Conservation (phyloP, 495 filamentous ascomycete genomes). For the Podospora appendiculata region DNA sequence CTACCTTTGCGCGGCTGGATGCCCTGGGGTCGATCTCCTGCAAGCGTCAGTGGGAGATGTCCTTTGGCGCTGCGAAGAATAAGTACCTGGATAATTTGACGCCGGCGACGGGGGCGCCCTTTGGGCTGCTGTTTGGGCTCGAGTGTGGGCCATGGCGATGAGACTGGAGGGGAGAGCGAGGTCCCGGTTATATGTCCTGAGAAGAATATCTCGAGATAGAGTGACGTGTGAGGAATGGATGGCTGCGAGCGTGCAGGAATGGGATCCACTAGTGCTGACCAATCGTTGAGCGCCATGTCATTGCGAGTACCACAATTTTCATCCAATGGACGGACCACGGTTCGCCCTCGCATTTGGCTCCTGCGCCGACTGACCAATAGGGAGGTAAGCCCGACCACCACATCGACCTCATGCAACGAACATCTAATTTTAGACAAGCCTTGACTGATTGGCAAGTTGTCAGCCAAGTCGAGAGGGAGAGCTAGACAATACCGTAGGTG, state of each 20-base stretch:
- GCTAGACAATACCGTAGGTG: no score
- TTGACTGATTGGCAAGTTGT: no score
- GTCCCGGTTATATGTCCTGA: conserved; percentile 7
- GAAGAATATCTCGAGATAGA: conserved; percentile 6
- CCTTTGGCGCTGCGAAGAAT: conserved; percentile 14
- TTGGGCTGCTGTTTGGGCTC: conserved; percentile 9
- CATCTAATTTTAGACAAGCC: no score
- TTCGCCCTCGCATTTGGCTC: conserved; percentile 3
- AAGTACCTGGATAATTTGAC: conserved; percentile 15
- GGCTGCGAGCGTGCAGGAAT: conserved; percentile 6
- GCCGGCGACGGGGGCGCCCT: conserved; percentile 8
- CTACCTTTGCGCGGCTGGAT: conserved; percentile 5
- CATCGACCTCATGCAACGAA: no score
- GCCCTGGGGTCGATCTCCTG: conserved; percentile 1
- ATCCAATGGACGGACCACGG: conserved; percentile 4
- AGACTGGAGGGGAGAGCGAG: conserved; percentile 6
- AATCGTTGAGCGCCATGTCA: conserved; percentile 1
- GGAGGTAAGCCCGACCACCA: conserved; percentile 4
- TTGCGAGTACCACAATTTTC: conserved; percentile 4
- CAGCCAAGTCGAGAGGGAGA: no score
- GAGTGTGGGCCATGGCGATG: conserved; percentile 11
- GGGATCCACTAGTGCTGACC: conserved; percentile 2
- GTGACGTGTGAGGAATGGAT: conserved; percentile 11
- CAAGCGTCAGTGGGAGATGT: conserved; percentile 12
- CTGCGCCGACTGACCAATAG: conserved; percentile 4